phyloP scores from a whole-genome alignment of 2,329 filamentous ascomycete species.

The Cadophora sp. region DNA sequence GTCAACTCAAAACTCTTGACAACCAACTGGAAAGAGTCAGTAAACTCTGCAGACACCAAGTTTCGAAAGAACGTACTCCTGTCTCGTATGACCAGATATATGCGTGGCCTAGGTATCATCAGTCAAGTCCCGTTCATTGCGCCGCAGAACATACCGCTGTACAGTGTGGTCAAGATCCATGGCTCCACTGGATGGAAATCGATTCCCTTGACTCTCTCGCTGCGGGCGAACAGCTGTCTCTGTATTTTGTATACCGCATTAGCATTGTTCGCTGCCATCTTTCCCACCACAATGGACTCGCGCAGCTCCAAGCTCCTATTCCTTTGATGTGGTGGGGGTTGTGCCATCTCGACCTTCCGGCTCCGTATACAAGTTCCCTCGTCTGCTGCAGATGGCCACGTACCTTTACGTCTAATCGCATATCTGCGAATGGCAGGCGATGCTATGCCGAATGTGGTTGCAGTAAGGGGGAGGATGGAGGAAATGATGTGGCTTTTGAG shows the following conservation, averaged over 20 bases:
- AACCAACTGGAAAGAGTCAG: slow-evolving; percentile 64
- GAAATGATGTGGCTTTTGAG: slow-evolving; percentile 19
- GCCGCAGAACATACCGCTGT: slow-evolving; percentile 73
- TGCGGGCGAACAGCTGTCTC: slow-evolving; percentile 86
- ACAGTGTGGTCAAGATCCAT: slow-evolving; percentile 95
- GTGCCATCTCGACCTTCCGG: slow-evolving; percentile 19
- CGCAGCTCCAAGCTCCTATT: slow-evolving; percentile 35
- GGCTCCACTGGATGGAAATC: slow-evolving; percentile 97
- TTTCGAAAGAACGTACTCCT: slow-evolving; percentile 57
- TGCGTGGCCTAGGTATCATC: slow-evolving; percentile 74
- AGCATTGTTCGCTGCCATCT: slow-evolving; percentile 39
- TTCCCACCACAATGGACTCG: slow-evolving; percentile 32
- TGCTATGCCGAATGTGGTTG: slow-evolving; percentile 26
- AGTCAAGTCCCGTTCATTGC: slow-evolving; percentile 30
- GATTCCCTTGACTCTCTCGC: slow-evolving; percentile 95
- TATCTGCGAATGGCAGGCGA: slow-evolving; percentile 38
- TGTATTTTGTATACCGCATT: slow-evolving; percentile 52
- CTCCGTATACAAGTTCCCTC: not conserved
- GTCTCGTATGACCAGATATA: slow-evolving; percentile 99
- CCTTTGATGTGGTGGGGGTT: slow-evolving; percentile 19
- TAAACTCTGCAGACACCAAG: not conserved
- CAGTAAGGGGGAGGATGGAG: slow-evolving; percentile 28
- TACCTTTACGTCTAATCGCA: slow-evolving; percentile 68
- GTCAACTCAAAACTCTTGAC: slow-evolving; percentile 99
- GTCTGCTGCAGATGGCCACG: slow-evolving; percentile 32